phyloP scores from a whole-genome alignment of 2,329 filamentous ascomycete species.

The Scopulariopsis brevicaulis region DNA sequence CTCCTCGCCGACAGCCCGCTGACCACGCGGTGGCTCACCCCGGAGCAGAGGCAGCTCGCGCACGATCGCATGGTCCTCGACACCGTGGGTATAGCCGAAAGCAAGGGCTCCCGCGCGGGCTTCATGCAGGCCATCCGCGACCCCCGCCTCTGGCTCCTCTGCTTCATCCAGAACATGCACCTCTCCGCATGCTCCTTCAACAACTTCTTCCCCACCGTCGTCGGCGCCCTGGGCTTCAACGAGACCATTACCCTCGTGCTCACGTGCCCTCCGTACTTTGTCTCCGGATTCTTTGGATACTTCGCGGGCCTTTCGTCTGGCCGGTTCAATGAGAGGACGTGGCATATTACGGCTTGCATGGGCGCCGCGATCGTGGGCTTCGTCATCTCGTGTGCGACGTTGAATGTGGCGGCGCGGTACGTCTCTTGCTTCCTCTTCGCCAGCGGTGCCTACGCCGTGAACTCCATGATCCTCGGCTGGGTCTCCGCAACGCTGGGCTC shows the following conservation, averaged over 20 bases:
- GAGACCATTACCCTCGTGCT: constrained; percentile 14
- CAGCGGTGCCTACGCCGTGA: constrained; percentile 43
- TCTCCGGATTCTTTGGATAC: constrained; percentile 9
- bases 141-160: constrained; percentile 39
- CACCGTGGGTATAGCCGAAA: constrained; percentile 23
- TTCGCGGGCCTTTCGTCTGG: constrained; percentile 9
- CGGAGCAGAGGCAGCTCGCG: constrained; percentile 33
- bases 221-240: constrained; percentile 12
- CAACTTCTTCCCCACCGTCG: constrained; percentile 15
- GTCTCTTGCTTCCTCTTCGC: constrained; percentile 34
- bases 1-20: constrained; percentile 30
- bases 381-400: constrained; percentile 23
- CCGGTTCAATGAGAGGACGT: constrained; percentile 27
- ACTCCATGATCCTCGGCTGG: constrained; percentile 41
- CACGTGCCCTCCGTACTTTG: constrained; percentile 14
- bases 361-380: constrained; percentile 30
- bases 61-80: constrained; percentile 30
- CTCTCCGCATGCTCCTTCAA: constrained; percentile 34
- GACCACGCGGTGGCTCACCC: constrained; percentile 31
- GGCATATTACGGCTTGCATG: constrained; percentile 34
- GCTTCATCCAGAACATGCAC: constrained; percentile 44
- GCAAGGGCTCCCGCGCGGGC: constrained; percentile 24
- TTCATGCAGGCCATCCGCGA: constrained; percentile 36
- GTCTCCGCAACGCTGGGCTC: constrained; percentile 19
- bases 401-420: constrained; percentile 31